Conservation (phyloP, 768 basidiomycete genomes). For the Paxillus ammoniavirescens region DNA sequence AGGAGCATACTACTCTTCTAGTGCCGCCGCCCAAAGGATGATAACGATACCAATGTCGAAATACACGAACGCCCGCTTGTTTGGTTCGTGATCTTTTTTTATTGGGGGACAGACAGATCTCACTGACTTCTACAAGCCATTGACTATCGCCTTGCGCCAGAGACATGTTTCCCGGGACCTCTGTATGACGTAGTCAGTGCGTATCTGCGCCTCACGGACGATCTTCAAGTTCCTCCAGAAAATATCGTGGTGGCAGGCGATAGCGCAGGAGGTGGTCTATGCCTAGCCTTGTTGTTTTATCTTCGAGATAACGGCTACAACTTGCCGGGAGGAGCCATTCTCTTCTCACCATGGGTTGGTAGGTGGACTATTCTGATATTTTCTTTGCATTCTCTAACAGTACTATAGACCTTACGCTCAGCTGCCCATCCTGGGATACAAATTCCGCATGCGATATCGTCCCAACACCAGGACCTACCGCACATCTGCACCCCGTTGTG, state of each 20-base stretch:
- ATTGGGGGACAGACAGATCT: neutral
- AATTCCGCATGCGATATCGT: constrained; percentile 87
- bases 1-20: constrained; percentile 94
- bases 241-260: constrained; percentile 90
- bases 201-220: constrained; percentile 84
- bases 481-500: constrained; percentile 91
- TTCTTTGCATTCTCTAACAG: constrained; percentile 8
- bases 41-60: constrained; percentile 92
- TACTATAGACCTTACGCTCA: constrained; percentile 83
- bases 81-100: constrained; percentile 49
- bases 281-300: constrained; percentile 87
- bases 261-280: constrained; percentile 89
- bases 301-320: constrained; percentile 88
- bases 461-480: constrained; percentile 64
- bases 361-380: constrained; percentile 32
- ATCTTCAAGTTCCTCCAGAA: constrained; percentile 86
- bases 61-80: constrained; percentile 84
- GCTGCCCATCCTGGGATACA: constrained; percentile 97
- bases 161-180: constrained; percentile 91
- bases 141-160: constrained; percentile 95
- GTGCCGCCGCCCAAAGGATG: constrained; percentile 84
- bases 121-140: constrained; percentile 50
- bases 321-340: constrained; percentile 79
- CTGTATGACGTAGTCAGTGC: constrained; percentile 81
- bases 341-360: constrained; percentile 97